Base-by-base conservation (phyloP, 2,329 filamentous ascomycete species). In the Cephalotrichum gorgonifer region DNA sequence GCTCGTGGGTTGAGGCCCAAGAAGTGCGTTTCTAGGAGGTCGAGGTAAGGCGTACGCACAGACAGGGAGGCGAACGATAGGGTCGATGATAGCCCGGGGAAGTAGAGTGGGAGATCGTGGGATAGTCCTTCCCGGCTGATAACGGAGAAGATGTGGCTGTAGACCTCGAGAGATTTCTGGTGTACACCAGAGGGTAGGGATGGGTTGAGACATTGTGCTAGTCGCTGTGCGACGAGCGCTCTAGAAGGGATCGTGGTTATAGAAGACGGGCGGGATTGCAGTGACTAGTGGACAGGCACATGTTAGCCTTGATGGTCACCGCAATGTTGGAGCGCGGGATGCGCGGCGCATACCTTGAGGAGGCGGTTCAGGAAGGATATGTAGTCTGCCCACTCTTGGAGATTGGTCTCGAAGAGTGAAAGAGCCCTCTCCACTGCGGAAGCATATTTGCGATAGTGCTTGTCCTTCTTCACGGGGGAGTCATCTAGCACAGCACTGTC, bases 361-460 rank as follows among this genome's bases (percentile, higher is more conserved):
- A 98, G 74, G 53, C 88, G 82, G 62, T 87, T 94, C 50, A 98
- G 71, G 64, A 97, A 98, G 17, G 91, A 95, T 60, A 98, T 98
- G 63, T 98, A 98, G 69, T 98, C 93, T 44, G 94, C 93, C 93
- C 93, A 98, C 80, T 98, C 93, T 68, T 97, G 89, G 57, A 96
- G 75, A 27, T 88, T 83, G 15, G 88, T 90, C 63, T 98, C 93
- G 70, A 96, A 98, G 30, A 95, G 75, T 43, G 86, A 79, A 53
- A 98, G 76, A 30, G 89, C 86, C 64, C 89, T 81, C 61, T 97
- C 91, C 55, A 98, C 83, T 51, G 82, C 86, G 44, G 84, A 80
- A 42, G 89, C 88, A 79, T 97, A 98, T 64, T 90, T 86, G 56
- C 90, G 88, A 63, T 88, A 91, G 48, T 75, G 66, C 64, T 84